These are phyloP conservation scores for Dianthus caryophyllus DNA, from an alignment of 148 eudicot species.

Conservation along the genomic window DNA sequence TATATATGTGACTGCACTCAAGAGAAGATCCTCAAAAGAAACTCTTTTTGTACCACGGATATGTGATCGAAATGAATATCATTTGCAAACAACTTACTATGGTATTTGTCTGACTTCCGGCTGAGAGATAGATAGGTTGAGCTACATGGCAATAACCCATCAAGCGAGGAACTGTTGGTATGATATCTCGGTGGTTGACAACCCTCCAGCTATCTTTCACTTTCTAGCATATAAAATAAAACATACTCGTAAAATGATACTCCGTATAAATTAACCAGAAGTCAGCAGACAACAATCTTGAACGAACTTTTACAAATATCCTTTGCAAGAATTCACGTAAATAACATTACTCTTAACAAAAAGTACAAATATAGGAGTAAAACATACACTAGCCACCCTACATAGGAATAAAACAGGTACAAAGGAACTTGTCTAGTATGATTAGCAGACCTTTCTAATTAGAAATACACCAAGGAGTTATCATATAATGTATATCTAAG, in stretches of 20 bases:
- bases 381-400: slow-evolving; percentile 4
- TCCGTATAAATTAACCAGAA: not conserved
- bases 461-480: not conserved
- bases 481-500: not conserved
- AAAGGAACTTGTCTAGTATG: not conserved
- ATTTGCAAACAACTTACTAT: slow-evolving; percentile 38
- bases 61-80: slow-evolving; percentile 9
- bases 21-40: not conserved
- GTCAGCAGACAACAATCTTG: not conserved
- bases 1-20: not conserved
- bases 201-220: slow-evolving; percentile 97
- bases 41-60: not conserved
- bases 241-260: too few relatives aligned
- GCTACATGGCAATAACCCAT: slow-evolving; percentile 99
- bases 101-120: slow-evolving; percentile 44
- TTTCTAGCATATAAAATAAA: slow-evolving; percentile 49
- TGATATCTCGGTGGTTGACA: slow-evolving; percentile 94
- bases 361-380: not conserved
- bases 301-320: not conserved
- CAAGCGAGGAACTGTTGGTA: slow-evolving; percentile 96
- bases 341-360: not conserved
- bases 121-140: slow-evolving; percentile 79
- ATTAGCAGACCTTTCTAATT: not conserved
- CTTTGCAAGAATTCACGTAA: not conserved
- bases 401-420: not conserved